Conservation (phyloP, 2,329 filamentous ascomycete species). For the Botrytis squamosa region DNA sequence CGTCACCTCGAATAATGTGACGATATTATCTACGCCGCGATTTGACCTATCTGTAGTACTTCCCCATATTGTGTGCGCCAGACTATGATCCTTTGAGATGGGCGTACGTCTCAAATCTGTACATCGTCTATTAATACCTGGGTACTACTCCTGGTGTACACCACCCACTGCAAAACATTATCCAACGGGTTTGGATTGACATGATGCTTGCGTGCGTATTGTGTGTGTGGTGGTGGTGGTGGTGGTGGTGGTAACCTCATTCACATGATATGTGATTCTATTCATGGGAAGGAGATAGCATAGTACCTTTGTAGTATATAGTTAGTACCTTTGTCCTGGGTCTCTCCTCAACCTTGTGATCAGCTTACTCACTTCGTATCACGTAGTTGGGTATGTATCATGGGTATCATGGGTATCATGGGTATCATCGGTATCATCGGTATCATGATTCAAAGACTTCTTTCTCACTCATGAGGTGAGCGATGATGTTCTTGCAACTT, state of each 20-base stretch:
- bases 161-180: background rate
- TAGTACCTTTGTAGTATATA: background rate
- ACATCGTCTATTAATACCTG: background rate
- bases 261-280: background rate
- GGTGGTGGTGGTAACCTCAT: background rate
- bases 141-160: background rate
- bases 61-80: background rate
- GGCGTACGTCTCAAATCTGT: background rate
- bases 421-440: background rate
- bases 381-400: background rate
- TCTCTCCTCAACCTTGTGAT: background rate
- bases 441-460: background rate
- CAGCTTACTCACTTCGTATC: background rate
- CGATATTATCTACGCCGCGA: background rate
- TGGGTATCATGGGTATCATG: background rate
- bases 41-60: background rate
- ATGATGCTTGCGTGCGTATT: background rate
- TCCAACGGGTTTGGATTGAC: background rate
- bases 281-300: background rate
- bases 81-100: background rate
- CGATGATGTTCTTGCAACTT: background rate
- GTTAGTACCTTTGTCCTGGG: background rate
- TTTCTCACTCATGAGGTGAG: background rate
- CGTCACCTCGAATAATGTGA: background rate
- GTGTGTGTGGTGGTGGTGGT: background rate